Conservation (phyloP, 768 basidiomycete species). For the Auricularia sp. region DNA sequence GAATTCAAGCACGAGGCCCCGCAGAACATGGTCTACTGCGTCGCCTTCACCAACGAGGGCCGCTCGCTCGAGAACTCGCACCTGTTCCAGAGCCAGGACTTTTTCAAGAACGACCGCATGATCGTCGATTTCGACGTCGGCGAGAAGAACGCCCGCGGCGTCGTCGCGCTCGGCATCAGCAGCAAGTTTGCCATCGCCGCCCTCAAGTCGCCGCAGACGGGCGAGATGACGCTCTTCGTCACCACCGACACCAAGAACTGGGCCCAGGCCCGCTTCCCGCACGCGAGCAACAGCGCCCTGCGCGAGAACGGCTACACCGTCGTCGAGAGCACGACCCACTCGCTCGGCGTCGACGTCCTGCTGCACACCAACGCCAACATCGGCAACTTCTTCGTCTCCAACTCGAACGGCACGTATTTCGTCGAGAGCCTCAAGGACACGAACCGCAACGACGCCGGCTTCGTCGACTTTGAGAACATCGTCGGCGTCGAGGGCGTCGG, state of each 20-base stretch:
- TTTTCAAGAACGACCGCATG: slow-evolving; percentile 54
- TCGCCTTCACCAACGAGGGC: slow-evolving; percentile 55
- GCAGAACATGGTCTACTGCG: slow-evolving; percentile 75
- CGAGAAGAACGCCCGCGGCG: slow-evolving; percentile 73
- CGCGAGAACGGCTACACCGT: slow-evolving; percentile 93
- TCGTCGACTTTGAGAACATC: slow-evolving; percentile 69
- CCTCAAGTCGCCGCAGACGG: slow-evolving; percentile 48
- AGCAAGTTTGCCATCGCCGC: slow-evolving; percentile 91
- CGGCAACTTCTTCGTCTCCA: too few relatives aligned
- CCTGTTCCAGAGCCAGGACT: slow-evolving; percentile 79
- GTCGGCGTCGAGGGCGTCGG: slow-evolving; percentile 49
- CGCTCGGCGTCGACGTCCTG: slow-evolving; percentile 74
- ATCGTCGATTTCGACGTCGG: slow-evolving; percentile 78
- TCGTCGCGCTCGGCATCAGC: slow-evolving; percentile 89
- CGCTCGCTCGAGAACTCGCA: slow-evolving; percentile 47
- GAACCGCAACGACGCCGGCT: slow-evolving; percentile 80
- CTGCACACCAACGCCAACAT: too few relatives aligned
- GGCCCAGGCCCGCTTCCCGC: slow-evolving; percentile 92
- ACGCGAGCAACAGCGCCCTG: slow-evolving; percentile 66
- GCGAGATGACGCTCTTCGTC: slow-evolving; percentile 81
- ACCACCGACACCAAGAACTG: slow-evolving; percentile 73
- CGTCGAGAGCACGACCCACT: slow-evolving; percentile 88
- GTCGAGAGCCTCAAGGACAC: slow-evolving; percentile 85
- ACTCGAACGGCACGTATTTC: slow-evolving; percentile 54
- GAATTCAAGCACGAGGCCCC: slow-evolving; percentile 76